Percentiles rank a stretch among this genome's conserved stretches.
Evolutionary conservation across 75 land plant genomes (phyloP).

Genomic region (Sequoiadendron giganteum): DNA sequence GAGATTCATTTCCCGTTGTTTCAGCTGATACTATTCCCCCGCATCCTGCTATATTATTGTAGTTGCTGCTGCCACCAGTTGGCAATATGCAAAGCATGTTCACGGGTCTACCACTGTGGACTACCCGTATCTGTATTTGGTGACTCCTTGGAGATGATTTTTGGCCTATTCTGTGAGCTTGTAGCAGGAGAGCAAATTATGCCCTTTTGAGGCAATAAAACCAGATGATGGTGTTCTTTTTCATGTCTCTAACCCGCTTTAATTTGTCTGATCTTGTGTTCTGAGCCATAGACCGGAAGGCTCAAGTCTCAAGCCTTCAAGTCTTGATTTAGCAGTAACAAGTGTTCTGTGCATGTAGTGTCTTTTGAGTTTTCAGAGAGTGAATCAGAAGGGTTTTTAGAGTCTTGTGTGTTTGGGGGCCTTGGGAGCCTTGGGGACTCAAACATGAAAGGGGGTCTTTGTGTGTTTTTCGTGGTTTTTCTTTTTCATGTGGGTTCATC

Average conservation of each 20-base stretch:
- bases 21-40: background rate
- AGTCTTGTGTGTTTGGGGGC: background rate
- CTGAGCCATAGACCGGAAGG: background rate
- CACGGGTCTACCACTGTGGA: background rate
- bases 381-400: background rate
- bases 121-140: background rate
- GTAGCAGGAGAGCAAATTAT: background rate
- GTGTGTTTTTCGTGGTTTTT: background rate
- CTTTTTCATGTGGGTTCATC: background rate
- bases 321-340: background rate
- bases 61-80: conserved; percentile 7
- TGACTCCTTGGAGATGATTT: background rate
- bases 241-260: background rate
- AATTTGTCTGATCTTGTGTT: conserved; percentile 11
- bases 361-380: background rate
- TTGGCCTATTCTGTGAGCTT: background rate
- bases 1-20: background rate
- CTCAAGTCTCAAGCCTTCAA: background rate
- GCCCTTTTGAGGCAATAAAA: background rate
- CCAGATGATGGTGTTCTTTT: background rate
- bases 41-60: conserved; percentile 7
- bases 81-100: background rate
- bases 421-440: background rate
- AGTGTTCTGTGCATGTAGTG: background rate
- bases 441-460: background rate